Evolutionary conservation across 2,329 filamentous ascomycete genomes (phyloP).

Genomic region (Fusarium citri): DNA sequence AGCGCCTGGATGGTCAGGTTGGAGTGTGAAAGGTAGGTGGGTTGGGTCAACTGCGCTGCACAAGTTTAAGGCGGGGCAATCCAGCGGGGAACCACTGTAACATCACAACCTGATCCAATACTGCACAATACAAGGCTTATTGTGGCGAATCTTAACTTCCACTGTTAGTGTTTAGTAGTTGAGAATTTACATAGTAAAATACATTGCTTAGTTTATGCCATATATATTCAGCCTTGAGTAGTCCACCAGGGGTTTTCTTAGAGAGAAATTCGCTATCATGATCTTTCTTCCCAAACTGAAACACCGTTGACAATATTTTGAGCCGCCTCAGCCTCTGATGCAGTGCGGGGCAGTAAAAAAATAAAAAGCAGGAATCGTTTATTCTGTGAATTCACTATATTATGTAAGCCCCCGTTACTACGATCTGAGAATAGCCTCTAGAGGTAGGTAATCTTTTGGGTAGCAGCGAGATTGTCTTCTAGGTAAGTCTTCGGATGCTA

Average conservation of each 20-base stretch:
- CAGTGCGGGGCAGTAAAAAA: slow-evolving; percentile 23
- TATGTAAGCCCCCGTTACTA: slow-evolving; percentile 43
- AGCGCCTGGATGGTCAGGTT: slow-evolving; percentile 32
- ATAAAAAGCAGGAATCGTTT: slow-evolving; percentile 20
- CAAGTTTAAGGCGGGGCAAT: slow-evolving; percentile 40
- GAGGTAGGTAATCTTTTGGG: not conserved
- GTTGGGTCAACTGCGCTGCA: slow-evolving; percentile 19
- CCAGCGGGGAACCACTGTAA: slow-evolving; percentile 19
- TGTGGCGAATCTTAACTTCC: slow-evolving; percentile 45
- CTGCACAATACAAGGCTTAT: slow-evolving; percentile 17
- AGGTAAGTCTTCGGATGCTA: not conserved
- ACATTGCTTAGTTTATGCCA: not conserved
- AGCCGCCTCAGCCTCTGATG: slow-evolving; percentile 6
- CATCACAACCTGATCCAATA: not conserved
- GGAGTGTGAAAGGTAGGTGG: slow-evolving; percentile 25
- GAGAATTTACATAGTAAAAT: slow-evolving; percentile 34
- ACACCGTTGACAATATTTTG: slow-evolving; percentile 2
- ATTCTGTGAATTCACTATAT: slow-evolving; percentile 47
- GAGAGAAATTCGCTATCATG: no score
- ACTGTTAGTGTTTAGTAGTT: slow-evolving; percentile 9
- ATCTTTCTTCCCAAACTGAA: not conserved
- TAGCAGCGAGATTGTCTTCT: not conserved
- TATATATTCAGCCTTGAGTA: not conserved
- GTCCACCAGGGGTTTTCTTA: not conserved
- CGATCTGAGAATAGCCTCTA: not conserved